Conservation (phyloP, 2,329 filamentous ascomycete genomes). For the Cladobotryum protrusum region DNA sequence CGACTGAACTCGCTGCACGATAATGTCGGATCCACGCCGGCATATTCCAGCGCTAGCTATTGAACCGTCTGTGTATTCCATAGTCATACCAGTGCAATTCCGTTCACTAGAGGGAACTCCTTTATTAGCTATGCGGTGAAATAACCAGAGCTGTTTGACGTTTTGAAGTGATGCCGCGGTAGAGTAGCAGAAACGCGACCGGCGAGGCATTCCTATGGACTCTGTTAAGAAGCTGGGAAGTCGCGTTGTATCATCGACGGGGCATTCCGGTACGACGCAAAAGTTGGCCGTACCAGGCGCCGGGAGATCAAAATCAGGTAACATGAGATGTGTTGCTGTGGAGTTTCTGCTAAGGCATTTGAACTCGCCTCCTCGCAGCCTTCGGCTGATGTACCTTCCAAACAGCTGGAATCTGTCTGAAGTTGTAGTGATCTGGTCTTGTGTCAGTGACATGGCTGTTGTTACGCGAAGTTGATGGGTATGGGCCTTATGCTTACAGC, state of each 20-base stretch:
- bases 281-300: too few relatives aligned
- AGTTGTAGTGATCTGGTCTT: not conserved
- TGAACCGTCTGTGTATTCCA: not conserved
- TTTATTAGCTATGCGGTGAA: not conserved
- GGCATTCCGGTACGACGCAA: too few relatives aligned
- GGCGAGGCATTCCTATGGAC: too few relatives aligned
- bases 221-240: too few relatives aligned
- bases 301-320: not conserved
- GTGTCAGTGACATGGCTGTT: not conserved
- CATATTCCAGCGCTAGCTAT: not conserved
- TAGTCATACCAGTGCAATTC: not conserved
- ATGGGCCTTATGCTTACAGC: not conserved
- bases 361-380: not conserved
- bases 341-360: not conserved
- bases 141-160: conserved; percentile 1
- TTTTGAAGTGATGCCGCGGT: not conserved
- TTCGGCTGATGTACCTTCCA: not conserved
- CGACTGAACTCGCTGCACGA: not conserved
- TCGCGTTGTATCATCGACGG: too few relatives aligned
- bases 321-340: not conserved
- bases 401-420: not conserved
- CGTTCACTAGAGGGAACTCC: not conserved
- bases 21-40: not conserved
- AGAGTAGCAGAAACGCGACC: too few relatives aligned
- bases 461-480: too few relatives aligned